Conservation (phyloP, 257 asterid genomes). For the Mitragyna speciosa region DNA sequence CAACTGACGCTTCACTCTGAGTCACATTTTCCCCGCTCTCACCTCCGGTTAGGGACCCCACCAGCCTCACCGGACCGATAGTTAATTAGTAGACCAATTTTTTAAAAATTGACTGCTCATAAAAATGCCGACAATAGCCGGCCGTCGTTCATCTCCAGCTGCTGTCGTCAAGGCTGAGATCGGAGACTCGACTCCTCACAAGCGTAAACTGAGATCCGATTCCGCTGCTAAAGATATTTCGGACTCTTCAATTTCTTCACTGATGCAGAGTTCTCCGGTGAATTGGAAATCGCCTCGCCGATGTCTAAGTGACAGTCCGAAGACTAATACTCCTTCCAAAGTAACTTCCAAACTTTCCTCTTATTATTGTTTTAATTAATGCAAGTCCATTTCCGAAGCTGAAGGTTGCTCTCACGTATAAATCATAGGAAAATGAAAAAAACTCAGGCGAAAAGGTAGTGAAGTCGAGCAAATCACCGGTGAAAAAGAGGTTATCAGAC, state of each 20-base stretch:
- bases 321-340: constrained; percentile 31
- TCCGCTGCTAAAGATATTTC: constrained; percentile 15
- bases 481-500: constrained; percentile 44
- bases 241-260: constrained; percentile 29
- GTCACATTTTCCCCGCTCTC: neutral
- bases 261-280: constrained; percentile 39
- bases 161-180: constrained; percentile 19
- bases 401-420: constrained; percentile 3
- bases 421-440: constrained; percentile 38
- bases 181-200: constrained; percentile 45
- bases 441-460: constrained; percentile 20
- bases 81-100: neutral
- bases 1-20: neutral
- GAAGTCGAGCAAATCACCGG: constrained; percentile 43
- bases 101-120: neutral
- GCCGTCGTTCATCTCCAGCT: constrained; percentile 34
- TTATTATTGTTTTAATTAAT: neutral
- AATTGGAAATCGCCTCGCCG: constrained; percentile 64
- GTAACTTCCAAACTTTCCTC: constrained; percentile 31
- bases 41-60: neutral
- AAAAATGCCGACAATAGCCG: constrained; percentile 57
- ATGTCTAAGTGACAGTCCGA: constrained; percentile 45
- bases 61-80: neutral
- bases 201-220: constrained; percentile 57
- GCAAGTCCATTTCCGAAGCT: neutral